Conservation (phyloP, 768 basidiomycete genomes). For the Lactarius indigo region DNA sequence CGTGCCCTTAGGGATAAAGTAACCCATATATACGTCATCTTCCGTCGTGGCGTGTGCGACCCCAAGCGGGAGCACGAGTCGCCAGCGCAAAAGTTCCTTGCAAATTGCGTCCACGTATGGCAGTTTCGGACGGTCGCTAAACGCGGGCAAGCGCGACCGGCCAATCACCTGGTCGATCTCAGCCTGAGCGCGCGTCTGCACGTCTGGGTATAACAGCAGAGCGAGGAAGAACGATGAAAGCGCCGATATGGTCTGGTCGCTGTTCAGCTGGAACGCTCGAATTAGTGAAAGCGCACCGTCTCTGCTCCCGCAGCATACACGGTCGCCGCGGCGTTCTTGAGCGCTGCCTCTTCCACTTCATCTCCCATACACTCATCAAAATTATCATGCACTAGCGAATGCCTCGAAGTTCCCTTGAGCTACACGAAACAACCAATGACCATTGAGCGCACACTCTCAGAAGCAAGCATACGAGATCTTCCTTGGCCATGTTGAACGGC, state of each 20-base stretch:
- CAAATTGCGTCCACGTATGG: constrained; percentile 28
- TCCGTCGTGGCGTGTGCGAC: constrained; percentile 16
- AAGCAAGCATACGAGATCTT: constrained; percentile 10
- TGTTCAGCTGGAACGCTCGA: not conserved
- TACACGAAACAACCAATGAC: not conserved
- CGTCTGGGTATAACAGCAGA: constrained; percentile 18
- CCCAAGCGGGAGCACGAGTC: constrained; percentile 13
- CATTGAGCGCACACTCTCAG: not conserved
- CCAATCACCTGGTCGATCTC: constrained; percentile 27
- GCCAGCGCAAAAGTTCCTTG: constrained; percentile 15
- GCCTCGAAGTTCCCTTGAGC: constrained; percentile 16
- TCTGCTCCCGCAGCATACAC: constrained; percentile 19
- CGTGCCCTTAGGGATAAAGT: constrained; percentile 17
- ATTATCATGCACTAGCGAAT: constrained; percentile 17
- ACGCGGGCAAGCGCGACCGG: constrained; percentile 23
- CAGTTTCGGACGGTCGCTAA: constrained; percentile 23
- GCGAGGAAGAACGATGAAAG: constrained; percentile 12
- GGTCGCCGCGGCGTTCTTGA: constrained; percentile 12
- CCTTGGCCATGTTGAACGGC: constrained; percentile 12
- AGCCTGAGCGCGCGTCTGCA: constrained; percentile 15
- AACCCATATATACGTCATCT: constrained; percentile 8
- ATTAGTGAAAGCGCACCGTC: not conserved
- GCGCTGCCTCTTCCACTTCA: constrained; percentile 8
- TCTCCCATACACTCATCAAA: constrained; percentile 9
- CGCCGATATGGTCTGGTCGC: constrained; percentile 13